Conservation (phyloP, 257 asterid genomes). For the Fraxinus cuspidata region DNA sequence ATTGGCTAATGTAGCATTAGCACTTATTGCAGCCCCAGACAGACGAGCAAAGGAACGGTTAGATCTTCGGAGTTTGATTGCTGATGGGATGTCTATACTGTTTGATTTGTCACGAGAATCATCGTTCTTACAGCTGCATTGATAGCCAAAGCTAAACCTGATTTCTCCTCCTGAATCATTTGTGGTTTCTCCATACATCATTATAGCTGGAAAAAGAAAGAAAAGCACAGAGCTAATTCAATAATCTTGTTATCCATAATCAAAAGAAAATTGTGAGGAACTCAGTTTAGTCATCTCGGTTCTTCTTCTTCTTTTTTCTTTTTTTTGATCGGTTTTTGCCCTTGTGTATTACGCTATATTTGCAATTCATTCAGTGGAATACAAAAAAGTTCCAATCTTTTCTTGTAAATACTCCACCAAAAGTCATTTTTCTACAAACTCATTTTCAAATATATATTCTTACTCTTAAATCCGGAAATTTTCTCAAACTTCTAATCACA, state of each 20-base stretch:
- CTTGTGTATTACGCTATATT: not conserved
- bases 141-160: conserved; percentile 87
- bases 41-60: conserved; percentile 81
- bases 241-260: not conserved
- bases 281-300: too few relatives aligned
- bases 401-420: not conserved
- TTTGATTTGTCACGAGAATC: conserved; percentile 47
- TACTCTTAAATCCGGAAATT: not conserved
- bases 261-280: not conserved
- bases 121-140: conserved; percentile 43
- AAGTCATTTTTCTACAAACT: not conserved
- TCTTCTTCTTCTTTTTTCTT: too few relatives aligned
- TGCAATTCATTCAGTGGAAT: not conserved
- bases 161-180: conserved; percentile 56
- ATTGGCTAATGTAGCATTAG: conserved; percentile 86
- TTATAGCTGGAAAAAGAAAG: conserved; percentile 35
- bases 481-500: too few relatives aligned
- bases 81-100: conserved; percentile 56
- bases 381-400: not conserved
- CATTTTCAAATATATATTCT: not conserved
- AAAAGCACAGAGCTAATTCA: conserved; percentile 14
- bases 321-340: not conserved
- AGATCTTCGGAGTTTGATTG: conserved; percentile 51
- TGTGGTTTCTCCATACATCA: conserved; percentile 50
- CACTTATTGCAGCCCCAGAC: conserved; percentile 93